Base-by-base conservation (phyloP, 352 stramenopile genomes). In the Phytophthora gonapodyides region DNA sequence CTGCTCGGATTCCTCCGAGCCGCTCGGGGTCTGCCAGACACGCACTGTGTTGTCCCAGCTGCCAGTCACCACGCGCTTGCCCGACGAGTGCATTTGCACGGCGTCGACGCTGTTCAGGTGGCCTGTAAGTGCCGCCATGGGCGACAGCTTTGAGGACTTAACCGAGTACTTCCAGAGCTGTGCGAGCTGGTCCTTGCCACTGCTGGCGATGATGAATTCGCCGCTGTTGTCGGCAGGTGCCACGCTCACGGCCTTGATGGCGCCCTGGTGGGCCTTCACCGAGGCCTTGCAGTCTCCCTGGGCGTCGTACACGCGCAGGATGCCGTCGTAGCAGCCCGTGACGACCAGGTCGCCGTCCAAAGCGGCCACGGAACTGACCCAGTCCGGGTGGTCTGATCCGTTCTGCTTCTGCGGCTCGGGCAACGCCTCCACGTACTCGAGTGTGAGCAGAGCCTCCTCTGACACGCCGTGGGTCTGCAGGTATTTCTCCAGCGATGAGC, bases 391-490 rank as follows among this genome's bases (percentile, higher is more conserved):
- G 45, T 86, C 80, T 10, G 70, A 80, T 35, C 78, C 67, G 21
- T 82, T 77, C 48, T 88, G 73, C 55, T 86, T 73, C 67, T 88
- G 74, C 0, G 89, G 89, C 46, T 93, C 78, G 2, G 82, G 73
- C 17, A 96, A 65, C 35, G 89, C 87, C 45, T 94, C 83, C 49
- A 96, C 78, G 68, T 97, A 97, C 71, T 97, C 87, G 60, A 97
- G 84, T 48, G 84, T 93, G 11, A 97, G 66, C 37, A 96, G 67
- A 24, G 85, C 74, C 62, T 97, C 89, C 64, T 93, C 86, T 16
- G 84, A 93, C 9, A 91, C 63, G 34, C 65, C 56, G 41, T 86
- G 40, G n/a, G 70, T 67, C 50, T 78, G 73, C 69, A 93, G 73
- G 66, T 91, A 93, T 67, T 93, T 93, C 12, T 78, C 76, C 12